phyloP scores from a whole-genome alignment of 2,329 filamentous ascomycete species.

The Ascochyta clinopodiicola region DNA sequence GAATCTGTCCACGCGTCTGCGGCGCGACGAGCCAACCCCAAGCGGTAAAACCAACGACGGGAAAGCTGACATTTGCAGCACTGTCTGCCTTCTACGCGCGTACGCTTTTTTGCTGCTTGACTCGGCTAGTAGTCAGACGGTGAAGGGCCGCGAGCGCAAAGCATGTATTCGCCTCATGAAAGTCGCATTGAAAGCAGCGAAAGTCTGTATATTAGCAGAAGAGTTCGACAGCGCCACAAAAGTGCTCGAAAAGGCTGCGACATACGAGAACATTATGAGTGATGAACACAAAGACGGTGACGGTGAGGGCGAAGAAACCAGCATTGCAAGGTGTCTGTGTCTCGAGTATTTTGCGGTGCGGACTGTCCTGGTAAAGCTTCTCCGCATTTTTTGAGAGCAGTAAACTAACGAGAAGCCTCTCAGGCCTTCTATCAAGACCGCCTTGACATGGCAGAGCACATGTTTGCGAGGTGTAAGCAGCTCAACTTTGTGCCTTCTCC shows the following conservation, averaged over 20 bases:
- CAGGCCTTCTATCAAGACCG: slow-evolving; percentile 78
- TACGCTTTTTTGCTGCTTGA: slow-evolving; percentile 75
- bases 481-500: slow-evolving; percentile 53
- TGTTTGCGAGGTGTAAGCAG: slow-evolving; percentile 68
- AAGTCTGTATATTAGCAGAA: slow-evolving; percentile 65
- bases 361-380: slow-evolving; percentile 65
- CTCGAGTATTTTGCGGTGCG: slow-evolving; percentile 71
- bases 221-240: slow-evolving; percentile 65
- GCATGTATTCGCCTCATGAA: slow-evolving; percentile 64
- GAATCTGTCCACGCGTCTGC: slow-evolving; percentile 68
- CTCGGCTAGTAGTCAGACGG: slow-evolving; percentile 33
- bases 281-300: slow-evolving; percentile 22
- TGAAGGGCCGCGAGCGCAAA: slow-evolving; percentile 32
- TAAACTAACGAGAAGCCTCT: not conserved
- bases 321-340: slow-evolving; percentile 53
- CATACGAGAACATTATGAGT: slow-evolving; percentile 50
- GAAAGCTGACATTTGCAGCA: slow-evolving; percentile 22
- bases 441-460: slow-evolving; percentile 77
- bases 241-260: slow-evolving; percentile 69
- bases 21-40: slow-evolving; percentile 25
- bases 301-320: slow-evolving; percentile 28
- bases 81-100: slow-evolving; percentile 51
- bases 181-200: slow-evolving; percentile 70
- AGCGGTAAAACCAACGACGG: slow-evolving; percentile 44
- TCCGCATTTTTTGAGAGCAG: not conserved